Conservation (phyloP, 495 filamentous ascomycete species). For the Evernia prunastri region DNA sequence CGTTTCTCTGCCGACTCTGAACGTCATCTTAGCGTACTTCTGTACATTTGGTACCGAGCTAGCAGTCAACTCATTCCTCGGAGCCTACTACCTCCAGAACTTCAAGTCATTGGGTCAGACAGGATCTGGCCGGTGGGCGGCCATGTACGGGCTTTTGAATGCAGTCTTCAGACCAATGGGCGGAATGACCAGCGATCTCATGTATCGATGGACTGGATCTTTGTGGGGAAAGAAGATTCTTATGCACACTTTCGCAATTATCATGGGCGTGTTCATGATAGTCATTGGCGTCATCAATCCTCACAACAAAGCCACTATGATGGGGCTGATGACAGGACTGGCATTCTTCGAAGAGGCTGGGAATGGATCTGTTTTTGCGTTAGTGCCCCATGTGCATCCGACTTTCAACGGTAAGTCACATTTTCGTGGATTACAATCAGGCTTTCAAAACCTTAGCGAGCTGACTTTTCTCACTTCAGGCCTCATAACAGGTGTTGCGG, state of each 20-base stretch:
- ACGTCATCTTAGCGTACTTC: conserved; percentile 62
- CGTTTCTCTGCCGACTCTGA: conserved; percentile 57
- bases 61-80: conserved; percentile 75
- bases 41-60: conserved; percentile 84
- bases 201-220: conserved; percentile 55
- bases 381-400: conserved; percentile 78
- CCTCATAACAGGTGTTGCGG: conserved; percentile 70
- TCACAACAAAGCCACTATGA: conserved; percentile 53
- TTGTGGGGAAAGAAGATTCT: conserved; percentile 73
- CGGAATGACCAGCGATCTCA: conserved; percentile 61
- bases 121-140: conserved; percentile 64
- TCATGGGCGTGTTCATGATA: conserved; percentile 60
- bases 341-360: conserved; percentile 75
- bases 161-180: conserved; percentile 66
- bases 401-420: conserved; percentile 54
- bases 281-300: conserved; percentile 62
- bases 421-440: not conserved
- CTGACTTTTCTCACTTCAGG: conserved; percentile 35
- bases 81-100: conserved; percentile 69
- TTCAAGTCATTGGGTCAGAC: conserved; percentile 70
- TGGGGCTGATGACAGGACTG: conserved; percentile 65
- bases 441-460: not conserved
- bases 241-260: conserved; percentile 54
- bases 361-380: conserved; percentile 77
- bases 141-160: conserved; percentile 87